phyloP scores from a whole-genome alignment of 345 rosid genomes.

The Eucalyptus marginata region DNA sequence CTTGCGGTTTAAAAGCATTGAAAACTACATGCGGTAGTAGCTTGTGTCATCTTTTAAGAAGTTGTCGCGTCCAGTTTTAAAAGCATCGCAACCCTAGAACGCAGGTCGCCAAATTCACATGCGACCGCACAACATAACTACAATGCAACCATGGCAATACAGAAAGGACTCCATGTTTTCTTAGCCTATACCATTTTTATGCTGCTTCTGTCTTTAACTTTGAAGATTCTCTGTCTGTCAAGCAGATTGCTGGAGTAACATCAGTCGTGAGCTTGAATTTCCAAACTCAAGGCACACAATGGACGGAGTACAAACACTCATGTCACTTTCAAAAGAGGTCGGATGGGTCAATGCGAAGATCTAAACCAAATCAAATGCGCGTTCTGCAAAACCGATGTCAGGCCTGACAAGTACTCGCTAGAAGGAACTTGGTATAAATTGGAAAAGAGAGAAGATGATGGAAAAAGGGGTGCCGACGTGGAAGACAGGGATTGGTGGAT shows the following conservation, averaged over 20 bases:
- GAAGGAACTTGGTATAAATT: conserved; percentile 12
- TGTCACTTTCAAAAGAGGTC: neutral
- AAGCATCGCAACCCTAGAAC: neutral
- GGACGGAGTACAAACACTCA: neutral
- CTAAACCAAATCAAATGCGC: conserved; percentile 4
- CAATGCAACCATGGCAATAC: neutral
- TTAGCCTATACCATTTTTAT: neutral
- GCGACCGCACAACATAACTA: neutral
- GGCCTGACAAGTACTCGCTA: conserved; percentile 25
- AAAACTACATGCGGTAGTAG: neutral
- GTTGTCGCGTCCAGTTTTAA: neutral
- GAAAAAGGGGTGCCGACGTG: neutral
- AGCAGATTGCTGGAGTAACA: neutral
- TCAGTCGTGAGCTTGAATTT: neutral
- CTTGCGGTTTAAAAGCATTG: neutral
- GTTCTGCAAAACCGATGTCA: neutral
- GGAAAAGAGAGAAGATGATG: neutral
- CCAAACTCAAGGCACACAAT: neutral
- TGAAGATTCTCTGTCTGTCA: neutral
- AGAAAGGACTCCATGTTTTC: neutral
- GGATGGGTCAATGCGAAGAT: neutral
- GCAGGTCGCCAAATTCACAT: neutral
- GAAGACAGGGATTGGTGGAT: conserved; percentile 11
- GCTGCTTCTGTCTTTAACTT: neutral
- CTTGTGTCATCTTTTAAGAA: neutral